Conservation (phyloP, 495 filamentous ascomycete species). For the Aspergillus sparsus region DNA sequence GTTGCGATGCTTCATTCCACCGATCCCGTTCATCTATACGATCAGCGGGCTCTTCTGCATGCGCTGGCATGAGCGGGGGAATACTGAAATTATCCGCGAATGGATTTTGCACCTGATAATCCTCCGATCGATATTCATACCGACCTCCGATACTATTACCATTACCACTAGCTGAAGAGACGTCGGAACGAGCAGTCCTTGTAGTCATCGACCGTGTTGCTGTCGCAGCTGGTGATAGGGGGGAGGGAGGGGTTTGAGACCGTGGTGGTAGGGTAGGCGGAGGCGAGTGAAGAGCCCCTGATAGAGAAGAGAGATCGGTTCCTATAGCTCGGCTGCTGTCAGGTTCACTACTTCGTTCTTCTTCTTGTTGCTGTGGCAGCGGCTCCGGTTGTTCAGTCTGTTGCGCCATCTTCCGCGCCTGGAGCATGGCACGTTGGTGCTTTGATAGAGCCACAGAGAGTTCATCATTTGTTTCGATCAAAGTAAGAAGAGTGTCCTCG, state of each 20-base stretch:
- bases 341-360: not conserved
- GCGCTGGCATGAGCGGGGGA: conserved; percentile 16
- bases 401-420: conserved; percentile 56
- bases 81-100: conserved; percentile 43
- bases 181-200: conserved; percentile 8
- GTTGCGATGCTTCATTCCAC: conserved; percentile 18
- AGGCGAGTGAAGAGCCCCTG: conserved; percentile 20
- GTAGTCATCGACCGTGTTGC: conserved; percentile 10
- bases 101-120: conserved; percentile 49
- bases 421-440: conserved; percentile 77
- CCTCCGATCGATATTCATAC: conserved; percentile 46
- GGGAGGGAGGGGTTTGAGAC: conserved; percentile 13
- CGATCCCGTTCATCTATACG: conserved; percentile 17
- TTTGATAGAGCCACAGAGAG: conserved; percentile 73
- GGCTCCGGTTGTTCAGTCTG: conserved; percentile 12
- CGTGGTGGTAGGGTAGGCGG: conserved; percentile 22
- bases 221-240: conserved; percentile 13
- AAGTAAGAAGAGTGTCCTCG: conserved; percentile 84
- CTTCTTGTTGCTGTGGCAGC: not conserved
- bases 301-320: conserved; percentile 19
- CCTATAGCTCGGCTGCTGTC: too few species aligned
- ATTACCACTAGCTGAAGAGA: conserved; percentile 16
- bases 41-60: conserved; percentile 13
- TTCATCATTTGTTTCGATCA: conserved; percentile 95
- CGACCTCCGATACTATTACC: conserved; percentile 14